Evolutionary conservation across 805 yeast species (phyloP), one percentile per base, ranked within the genome.

Genomic region (Saccharomycopsis guyanensis): DNA sequence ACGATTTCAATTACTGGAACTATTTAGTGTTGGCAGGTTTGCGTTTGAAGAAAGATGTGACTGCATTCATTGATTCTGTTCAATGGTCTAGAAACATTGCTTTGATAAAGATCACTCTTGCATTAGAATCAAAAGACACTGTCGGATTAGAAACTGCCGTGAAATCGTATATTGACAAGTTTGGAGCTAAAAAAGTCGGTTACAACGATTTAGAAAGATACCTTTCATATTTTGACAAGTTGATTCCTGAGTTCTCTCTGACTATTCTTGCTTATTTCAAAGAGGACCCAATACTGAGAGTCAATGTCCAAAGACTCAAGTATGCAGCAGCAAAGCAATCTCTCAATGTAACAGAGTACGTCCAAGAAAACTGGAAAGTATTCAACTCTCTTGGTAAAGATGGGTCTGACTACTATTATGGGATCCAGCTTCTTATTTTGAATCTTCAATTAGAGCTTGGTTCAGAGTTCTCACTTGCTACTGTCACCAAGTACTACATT

Each of bases 1-100:
- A 89, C 60, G 95, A 88, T 59, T 89, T 77, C 69, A 74, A 76
- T 47, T 76, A 87, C 33, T 86, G 94, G 86, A 74, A 78, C 53
- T 64, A 68, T 15, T 61, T 74, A 42, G 69, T 76, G 18, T 63
- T 67, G 38, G 65, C 88, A 2, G 69, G 71, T 0, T 55, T 57
- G 16, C 54, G 69, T 22, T 52, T 1, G 12, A 52, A 1, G 37
- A 53, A 2, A 52, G 65, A n/a, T 33, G 20, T 15, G 7, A 7
- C 20, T 15, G 6, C 20, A 5, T 15, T 15, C 20, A 18, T 15
- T 15, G 18, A 15, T 8, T 10, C 19, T 15, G 15, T n/a, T 15
- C 59, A 63, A 19, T 56, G 60, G 10, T 64, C 83, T 0, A 68
- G 88, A 59, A 85, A 85, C 55, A 66, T 78, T 0, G 63, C 65